A percentile compares a stretch with the other conserved stretches of the same genome.
These are phyloP conservation scores for Gaertneriomyces semiglobifer DNA, from an alignment of 192 early-diverging fungal genomes.

Conservation along the genomic window DNA sequence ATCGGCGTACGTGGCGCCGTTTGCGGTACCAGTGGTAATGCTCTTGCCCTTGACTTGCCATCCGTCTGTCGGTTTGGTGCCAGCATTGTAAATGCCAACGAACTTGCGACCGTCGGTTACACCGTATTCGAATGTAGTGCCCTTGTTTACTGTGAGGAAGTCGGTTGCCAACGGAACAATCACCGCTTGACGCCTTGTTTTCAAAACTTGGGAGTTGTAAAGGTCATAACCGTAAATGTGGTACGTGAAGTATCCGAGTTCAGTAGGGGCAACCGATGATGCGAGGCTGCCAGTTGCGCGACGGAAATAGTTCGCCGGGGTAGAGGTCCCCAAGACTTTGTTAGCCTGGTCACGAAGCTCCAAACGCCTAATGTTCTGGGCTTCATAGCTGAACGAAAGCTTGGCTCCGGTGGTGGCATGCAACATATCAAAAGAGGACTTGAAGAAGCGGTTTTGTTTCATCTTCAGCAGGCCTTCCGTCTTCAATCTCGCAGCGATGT, in stretches of 20 bases:
- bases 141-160: slow-evolving; percentile 2
- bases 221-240: slow-evolving; percentile 8
- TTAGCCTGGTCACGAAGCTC: slow-evolving; percentile 7
- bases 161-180: background rate
- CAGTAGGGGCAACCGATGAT: background rate
- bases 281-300: slow-evolving; percentile 6
- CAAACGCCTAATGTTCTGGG: slow-evolving; percentile 7
- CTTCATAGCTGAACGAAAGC: background rate
- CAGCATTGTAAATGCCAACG: slow-evolving; percentile 15
- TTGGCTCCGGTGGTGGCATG: background rate
- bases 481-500: slow-evolving; percentile 19
- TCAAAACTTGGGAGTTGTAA: slow-evolving; percentile 5
- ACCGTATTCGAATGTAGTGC: background rate
- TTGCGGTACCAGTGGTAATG: background rate
- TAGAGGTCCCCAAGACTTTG: slow-evolving; percentile 1
- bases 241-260: slow-evolving; percentile 16
- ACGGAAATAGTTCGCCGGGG: background rate
- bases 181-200: background rate
- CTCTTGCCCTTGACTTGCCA: background rate
- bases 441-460: background rate
- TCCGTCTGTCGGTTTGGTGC: background rate
- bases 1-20: background rate
- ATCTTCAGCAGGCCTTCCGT: background rate
- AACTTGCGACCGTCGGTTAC: background rate
- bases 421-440: background rate